A percentile compares a stretch with the other conserved stretches of the same genome.
Conservation (phyloP, 768 basidiomycete genomes). For the Phallus indusiatus region DNA sequence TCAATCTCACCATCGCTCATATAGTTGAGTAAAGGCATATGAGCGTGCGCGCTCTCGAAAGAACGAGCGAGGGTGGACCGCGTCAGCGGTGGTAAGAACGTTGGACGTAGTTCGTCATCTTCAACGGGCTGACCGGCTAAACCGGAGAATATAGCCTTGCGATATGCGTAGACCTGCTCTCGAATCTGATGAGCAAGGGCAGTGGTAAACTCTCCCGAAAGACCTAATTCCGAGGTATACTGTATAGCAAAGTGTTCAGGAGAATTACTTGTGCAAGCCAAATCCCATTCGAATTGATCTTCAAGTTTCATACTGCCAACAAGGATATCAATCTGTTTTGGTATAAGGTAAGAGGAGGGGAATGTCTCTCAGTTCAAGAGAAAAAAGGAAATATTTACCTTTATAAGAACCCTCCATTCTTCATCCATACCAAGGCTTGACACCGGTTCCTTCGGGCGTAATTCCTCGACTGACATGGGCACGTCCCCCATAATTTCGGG, state of each 20-base stretch:
- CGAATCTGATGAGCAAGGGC: constrained; percentile 93
- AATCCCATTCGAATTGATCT: constrained; percentile 98
- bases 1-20: constrained; percentile 87
- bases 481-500: constrained; percentile 27
- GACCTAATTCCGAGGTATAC: constrained; percentile 78
- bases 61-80: constrained; percentile 55
- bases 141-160: constrained; percentile 70
- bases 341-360: neutral
- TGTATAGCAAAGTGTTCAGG: constrained; percentile 91
- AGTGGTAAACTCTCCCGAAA: constrained; percentile 89
- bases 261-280: constrained; percentile 66
- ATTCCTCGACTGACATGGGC: constrained; percentile 46
- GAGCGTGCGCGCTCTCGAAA: constrained; percentile 66
- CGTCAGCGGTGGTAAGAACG: constrained; percentile 77
- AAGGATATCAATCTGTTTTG: constrained; percentile 82
- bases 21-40: constrained; percentile 83
- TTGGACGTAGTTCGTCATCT: constrained; percentile 86
- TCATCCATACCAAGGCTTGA: constrained; percentile 44
- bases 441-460: constrained; percentile 39
- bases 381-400: constrained; percentile 43
- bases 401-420: constrained; percentile 87
- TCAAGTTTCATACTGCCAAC: constrained; percentile 88
- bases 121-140: constrained; percentile 82
- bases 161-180: constrained; percentile 88
- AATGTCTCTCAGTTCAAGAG: no score